A percentile compares a stretch with the other conserved stretches of the same genome.
phyloP scores from a whole-genome alignment of 2,329 filamentous ascomycete genomes.

The Coniochaeta pulveracea region DNA sequence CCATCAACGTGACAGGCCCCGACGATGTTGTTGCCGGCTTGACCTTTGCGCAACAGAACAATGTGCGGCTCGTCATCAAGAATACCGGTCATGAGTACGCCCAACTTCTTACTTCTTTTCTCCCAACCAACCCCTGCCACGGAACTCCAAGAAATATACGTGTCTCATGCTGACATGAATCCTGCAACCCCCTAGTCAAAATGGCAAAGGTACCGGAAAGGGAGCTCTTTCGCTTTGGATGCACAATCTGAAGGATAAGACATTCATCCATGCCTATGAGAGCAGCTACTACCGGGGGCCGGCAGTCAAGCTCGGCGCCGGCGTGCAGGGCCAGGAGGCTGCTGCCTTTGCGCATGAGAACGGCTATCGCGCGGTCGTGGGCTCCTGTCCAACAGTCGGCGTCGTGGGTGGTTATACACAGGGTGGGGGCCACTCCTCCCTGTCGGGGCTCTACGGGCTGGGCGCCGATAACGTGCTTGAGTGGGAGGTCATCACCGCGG shows the following conservation, averaged over 20 bases:
- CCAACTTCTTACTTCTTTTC: neutral
- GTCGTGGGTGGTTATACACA: conserved; percentile 38
- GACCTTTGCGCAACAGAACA: neutral
- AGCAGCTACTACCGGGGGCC: conserved; percentile 19
- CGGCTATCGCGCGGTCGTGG: conserved; percentile 18
- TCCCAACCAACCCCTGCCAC: neutral
- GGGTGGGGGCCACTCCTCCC: conserved; percentile 36
- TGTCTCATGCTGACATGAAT: no score
- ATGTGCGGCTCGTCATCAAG: neutral
- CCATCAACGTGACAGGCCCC: neutral
- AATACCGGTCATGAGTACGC: neutral
- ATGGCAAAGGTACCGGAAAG: conserved; percentile 30
- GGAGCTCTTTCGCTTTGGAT: conserved; percentile 37
- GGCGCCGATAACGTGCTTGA: conserved; percentile 39
- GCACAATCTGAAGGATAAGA: conserved; percentile 30
- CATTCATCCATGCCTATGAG: conserved; percentile 22
- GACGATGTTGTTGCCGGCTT: neutral
- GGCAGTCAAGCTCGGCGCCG: conserved; percentile 25
- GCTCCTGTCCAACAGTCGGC: conserved; percentile 30
- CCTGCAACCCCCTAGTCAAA: neutral
- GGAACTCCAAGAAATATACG: no score
- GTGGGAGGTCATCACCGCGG: conserved; percentile 32
- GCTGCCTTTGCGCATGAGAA: conserved; percentile 16
- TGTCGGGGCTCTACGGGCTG: conserved; percentile 33
- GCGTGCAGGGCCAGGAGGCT: conserved; percentile 21